Evolutionary conservation across 2,329 filamentous ascomycete species (phyloP).

Genomic region (Colletotrichum karsti): DNA sequence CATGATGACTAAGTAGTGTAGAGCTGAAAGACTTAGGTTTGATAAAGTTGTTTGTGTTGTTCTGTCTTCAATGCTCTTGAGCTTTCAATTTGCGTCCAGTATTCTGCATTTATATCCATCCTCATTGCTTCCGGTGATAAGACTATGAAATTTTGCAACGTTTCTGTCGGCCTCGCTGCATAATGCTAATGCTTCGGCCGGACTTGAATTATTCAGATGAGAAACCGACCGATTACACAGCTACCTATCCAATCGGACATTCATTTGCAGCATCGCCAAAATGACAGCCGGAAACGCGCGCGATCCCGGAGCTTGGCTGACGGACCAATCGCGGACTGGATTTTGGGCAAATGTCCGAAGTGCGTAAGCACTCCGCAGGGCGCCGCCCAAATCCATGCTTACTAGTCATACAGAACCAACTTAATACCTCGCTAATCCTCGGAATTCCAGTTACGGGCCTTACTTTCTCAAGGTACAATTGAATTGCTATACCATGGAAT

Average conservation of each 20-base stretch:
- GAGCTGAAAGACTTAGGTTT: too few species aligned
- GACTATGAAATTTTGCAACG: too few species aligned
- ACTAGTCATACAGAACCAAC: background rate
- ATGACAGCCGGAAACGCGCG: slow-evolving; percentile 32
- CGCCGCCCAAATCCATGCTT: background rate
- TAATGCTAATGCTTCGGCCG: background rate
- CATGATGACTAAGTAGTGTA: too few species aligned
- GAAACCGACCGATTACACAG: background rate
- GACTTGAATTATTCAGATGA: background rate
- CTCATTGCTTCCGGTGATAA: too few species aligned
- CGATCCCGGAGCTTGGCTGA: slow-evolving; percentile 21
- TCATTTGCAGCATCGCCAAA: too few species aligned
- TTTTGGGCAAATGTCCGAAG: background rate
- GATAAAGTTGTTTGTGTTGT: background rate
- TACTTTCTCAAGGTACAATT: background rate
- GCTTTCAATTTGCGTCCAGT: too few species aligned
- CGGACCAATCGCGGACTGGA: background rate
- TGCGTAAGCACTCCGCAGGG: background rate
- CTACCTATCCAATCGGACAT: background rate
- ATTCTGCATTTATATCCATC: too few species aligned
- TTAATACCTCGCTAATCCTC: background rate
- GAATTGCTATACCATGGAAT: slow-evolving; percentile 11
- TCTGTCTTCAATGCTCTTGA: background rate
- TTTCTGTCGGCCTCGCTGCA: too few species aligned
- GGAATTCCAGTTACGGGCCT: background rate